These are phyloP conservation scores for Fusarium heterosporum DNA, from an alignment of 2,329 filamentous ascomycete genomes.

Conservation along the genomic window DNA sequence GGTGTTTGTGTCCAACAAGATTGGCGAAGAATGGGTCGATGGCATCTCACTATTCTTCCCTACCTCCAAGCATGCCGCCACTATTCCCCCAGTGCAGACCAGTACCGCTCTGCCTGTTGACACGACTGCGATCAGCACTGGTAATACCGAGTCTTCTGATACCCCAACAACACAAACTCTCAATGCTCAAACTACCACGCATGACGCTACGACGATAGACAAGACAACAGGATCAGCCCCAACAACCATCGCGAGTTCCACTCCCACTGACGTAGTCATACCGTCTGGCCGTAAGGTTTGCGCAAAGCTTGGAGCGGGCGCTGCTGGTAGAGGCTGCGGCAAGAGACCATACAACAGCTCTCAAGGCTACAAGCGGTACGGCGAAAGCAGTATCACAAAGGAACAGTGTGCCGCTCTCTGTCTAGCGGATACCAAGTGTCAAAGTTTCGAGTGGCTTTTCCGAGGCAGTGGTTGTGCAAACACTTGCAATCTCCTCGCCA, in stretches of 20 bases:
- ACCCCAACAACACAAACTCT: not conserved
- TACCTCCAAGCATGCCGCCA: slow-evolving; percentile 19
- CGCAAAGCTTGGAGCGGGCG: slow-evolving; percentile 24
- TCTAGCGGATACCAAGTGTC: slow-evolving; percentile 26
- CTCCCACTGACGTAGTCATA: not conserved
- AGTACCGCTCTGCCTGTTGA: slow-evolving; percentile 13
- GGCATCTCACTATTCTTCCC: slow-evolving; percentile 36
- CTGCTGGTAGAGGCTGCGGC: slow-evolving; percentile 30
- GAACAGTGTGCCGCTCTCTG: slow-evolving; percentile 40
- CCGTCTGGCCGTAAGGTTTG: slow-evolving; percentile 25
- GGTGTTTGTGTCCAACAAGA: slow-evolving; percentile 42
- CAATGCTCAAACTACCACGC: not conserved
- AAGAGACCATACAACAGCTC: slow-evolving; percentile 36
- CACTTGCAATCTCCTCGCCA: slow-evolving; percentile 28
- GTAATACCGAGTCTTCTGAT: not conserved
- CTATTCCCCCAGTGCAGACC: slow-evolving; percentile 9
- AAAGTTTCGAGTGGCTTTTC: slow-evolving; percentile 40
- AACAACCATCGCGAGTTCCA: not conserved
- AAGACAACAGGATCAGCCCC: not conserved
- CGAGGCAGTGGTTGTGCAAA: slow-evolving; percentile 29
- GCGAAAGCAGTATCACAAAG: slow-evolving; percentile 24
- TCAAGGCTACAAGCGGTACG: slow-evolving; percentile 31
- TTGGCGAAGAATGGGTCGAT: slow-evolving; percentile 33
- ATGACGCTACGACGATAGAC: not conserved
- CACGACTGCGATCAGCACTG: not conserved